A percentile compares a stretch with the other conserved stretches of the same genome.
Evolutionary conservation across 208 protist species (phyloP).

Genomic region (Endotrypanum monterogeii): DNA sequence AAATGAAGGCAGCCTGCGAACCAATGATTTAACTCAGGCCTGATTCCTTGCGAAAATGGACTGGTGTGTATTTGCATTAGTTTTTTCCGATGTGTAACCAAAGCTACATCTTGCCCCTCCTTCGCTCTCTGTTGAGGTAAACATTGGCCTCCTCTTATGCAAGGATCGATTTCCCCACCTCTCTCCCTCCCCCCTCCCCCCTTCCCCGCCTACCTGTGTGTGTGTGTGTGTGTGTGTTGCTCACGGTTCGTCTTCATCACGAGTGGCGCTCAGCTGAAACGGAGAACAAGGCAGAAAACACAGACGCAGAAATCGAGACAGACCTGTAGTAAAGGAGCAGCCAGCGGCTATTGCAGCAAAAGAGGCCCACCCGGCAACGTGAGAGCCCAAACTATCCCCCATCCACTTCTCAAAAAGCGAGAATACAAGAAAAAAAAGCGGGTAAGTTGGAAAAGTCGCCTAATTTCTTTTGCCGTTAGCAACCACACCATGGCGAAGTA

Average conservation of each 20-base stretch:
- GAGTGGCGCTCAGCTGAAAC: too few relatives aligned
- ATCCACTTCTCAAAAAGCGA: too few relatives aligned
- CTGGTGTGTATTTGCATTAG: not conserved
- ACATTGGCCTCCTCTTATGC: not conserved
- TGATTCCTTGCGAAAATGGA: not conserved
- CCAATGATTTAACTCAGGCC: not conserved
- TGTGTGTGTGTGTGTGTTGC: too few relatives aligned
- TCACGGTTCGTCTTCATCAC: too few relatives aligned
- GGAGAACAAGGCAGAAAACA: too few relatives aligned
- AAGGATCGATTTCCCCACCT: too few relatives aligned
- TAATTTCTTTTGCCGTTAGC: not conserved
- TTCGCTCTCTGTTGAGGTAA: not conserved
- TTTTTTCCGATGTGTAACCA: too few relatives aligned
- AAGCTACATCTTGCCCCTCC: not conserved
- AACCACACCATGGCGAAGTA: not conserved
- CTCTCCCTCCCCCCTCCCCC: not conserved
- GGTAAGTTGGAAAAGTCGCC: not conserved
- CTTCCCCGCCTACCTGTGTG: too few relatives aligned
- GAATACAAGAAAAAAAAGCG: not conserved
- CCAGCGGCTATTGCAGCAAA: not conserved
- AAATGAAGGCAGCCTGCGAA: not conserved
- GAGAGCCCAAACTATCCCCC: too few relatives aligned
- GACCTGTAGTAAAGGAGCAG: too few relatives aligned
- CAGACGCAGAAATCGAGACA: not conserved
- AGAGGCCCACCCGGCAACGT: too few relatives aligned